Conservation (phyloP, 495 filamentous ascomycete species). For the Penicillium cosmopolitanum region DNA sequence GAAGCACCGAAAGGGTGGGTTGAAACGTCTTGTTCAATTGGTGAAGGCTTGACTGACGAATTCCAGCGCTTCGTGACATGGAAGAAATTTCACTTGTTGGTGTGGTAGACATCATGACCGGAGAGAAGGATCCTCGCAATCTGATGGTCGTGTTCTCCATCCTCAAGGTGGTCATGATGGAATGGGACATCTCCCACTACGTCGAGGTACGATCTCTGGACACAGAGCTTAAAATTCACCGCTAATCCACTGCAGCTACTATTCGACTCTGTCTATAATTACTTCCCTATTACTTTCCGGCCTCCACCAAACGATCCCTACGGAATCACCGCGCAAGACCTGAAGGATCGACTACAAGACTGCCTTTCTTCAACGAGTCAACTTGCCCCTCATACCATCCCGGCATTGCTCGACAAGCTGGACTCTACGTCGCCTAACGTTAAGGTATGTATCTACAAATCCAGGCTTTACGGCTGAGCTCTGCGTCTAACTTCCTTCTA, state of each 20-base stretch:
- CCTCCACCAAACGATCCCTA: slow-evolving; percentile 78
- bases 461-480: neutral
- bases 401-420: slow-evolving; percentile 72
- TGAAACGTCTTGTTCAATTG: neutral
- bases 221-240: neutral
- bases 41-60: slow-evolving; percentile 19
- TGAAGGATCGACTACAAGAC: slow-evolving; percentile 69
- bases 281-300: slow-evolving; percentile 78
- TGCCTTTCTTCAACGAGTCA: slow-evolving; percentile 70
- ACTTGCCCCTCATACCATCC: slow-evolving; percentile 72
- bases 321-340: slow-evolving; percentile 72
- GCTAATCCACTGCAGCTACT: slow-evolving; percentile 53
- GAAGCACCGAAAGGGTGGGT: slow-evolving; percentile 62
- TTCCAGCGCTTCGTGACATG: slow-evolving; percentile 54
- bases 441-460: slow-evolving; percentile 51
- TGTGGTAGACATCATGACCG: slow-evolving; percentile 69
- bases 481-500: slow-evolving; percentile 40
- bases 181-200: slow-evolving; percentile 62
- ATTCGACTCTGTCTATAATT: slow-evolving; percentile 77
- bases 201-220: slow-evolving; percentile 50
- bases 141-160: slow-evolving; percentile 80
- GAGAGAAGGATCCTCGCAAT: slow-evolving; percentile 78
- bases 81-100: slow-evolving; percentile 62
- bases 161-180: slow-evolving; percentile 69
- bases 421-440: slow-evolving; percentile 76